These are phyloP conservation scores for Auricularia heimuer DNA, from an alignment of 768 basidiomycete species.

Conservation along the genomic window DNA sequence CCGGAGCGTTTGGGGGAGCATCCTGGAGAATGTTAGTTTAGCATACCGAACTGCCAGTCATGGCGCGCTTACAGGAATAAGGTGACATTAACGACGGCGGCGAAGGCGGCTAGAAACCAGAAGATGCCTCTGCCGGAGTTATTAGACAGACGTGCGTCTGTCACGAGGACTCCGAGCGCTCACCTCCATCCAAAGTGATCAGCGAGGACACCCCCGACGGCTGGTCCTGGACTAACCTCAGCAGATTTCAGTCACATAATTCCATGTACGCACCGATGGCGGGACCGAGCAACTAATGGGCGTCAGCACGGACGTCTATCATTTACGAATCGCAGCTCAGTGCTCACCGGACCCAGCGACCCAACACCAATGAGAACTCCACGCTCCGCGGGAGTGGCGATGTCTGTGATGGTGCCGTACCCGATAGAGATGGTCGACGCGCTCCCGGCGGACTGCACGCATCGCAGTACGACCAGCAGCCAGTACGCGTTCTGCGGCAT, in stretches of 20 bases:
- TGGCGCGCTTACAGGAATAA: conserved; percentile 33
- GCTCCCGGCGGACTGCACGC: conserved; percentile 68
- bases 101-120: conserved; percentile 48
- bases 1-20: conserved; percentile 37
- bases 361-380: conserved; percentile 67
- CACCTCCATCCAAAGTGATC: conserved; percentile 54
- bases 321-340: neutral
- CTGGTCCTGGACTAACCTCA: conserved; percentile 34
- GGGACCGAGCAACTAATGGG: too few species aligned
- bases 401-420: conserved; percentile 71
- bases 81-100: conserved; percentile 35
- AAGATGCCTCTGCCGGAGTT: conserved; percentile 33
- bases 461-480: conserved; percentile 71
- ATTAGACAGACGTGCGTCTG: too few species aligned
- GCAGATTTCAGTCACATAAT: neutral
- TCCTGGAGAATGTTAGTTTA: conserved; percentile 11
- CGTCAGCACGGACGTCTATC: neutral
- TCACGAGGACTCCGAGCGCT: too few species aligned
- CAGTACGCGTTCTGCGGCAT: conserved; percentile 57
- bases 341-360: conserved; percentile 50
- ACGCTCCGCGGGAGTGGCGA: conserved; percentile 60
- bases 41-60: neutral
- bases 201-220: conserved; percentile 39
- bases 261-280: neutral
- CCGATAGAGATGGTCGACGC: conserved; percentile 59